A percentile compares a stretch with the other conserved stretches of the same genome.
Evolutionary conservation across 192 early-diverging fungal species (phyloP).

Genomic region (Backusella liffmaniae): DNA sequence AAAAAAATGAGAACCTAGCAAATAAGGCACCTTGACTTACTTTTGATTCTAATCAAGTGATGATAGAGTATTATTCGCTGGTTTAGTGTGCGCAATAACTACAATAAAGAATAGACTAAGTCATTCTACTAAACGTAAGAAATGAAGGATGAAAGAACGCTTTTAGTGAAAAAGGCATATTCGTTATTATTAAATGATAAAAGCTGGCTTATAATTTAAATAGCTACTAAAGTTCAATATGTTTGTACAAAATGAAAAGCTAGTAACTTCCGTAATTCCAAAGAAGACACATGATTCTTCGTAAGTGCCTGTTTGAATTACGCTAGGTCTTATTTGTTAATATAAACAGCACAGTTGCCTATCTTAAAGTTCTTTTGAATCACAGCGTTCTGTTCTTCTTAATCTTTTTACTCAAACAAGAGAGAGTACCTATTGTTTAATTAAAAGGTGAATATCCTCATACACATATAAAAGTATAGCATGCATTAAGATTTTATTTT

Average conservation of each 20-base stretch:
- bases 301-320: neutral
- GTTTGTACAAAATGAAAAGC: neutral
- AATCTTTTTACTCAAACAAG: neutral
- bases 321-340: neutral
- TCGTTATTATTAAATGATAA: neutral
- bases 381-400: neutral
- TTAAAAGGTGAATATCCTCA: neutral
- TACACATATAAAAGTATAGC: neutral
- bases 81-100: no score
- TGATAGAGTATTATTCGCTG: neutral
- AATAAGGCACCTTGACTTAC: neutral
- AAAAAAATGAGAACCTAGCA: neutral
- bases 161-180: neutral
- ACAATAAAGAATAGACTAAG: no score
- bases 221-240: no score
- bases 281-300: neutral
- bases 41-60: neutral
- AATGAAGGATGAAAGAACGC: neutral
- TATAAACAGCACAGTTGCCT: neutral
- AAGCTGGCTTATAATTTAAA: neutral
- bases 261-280: neutral
- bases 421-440: neutral
- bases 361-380: neutral
- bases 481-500: neutral
- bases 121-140: neutral